Base-by-base conservation (phyloP, 495 filamentous ascomycete genomes). In the Penicillium herquei region DNA sequence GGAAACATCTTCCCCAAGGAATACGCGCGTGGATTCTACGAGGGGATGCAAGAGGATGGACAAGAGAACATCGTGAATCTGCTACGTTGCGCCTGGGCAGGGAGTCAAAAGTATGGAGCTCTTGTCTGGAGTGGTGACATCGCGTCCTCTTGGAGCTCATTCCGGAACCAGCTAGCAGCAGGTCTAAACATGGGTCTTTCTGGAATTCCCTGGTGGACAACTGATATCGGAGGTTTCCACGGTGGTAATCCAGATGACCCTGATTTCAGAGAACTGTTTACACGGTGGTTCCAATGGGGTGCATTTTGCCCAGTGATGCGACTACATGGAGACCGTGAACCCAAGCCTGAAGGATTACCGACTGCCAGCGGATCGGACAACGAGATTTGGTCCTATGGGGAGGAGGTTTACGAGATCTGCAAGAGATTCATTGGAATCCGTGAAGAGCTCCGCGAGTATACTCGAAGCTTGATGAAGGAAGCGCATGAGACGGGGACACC, bases 281-380 rank as follows among this genome's bases (percentile, higher is more conserved):
- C 78, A 5, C 71, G 82, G 2, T 85, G 82, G 82, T 85, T 84
- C 63, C 81, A 84, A 55, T 84, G 80, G 79, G 81, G 80, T 2
- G 63, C 80, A 1, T 85, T 83, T 64, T 84, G 79, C 54, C 81
- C 81, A 31, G 82, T 84, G 6, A 82, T 85, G 73, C 70, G 81
- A 9, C 65, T 84, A 16, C 82, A 85, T 56, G 81, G 81, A 16
- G 79, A 83, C 63, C 75, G 82, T n/a, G 76, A 82, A 54, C 81
- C 81, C 8, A 70, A 75, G 56, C 72, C 70, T 14, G 70, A 61
- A n/a, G 63, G 62, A 37, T 6, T 10, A 37, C 69, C 70, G 7
- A 73, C 70, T 10, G 64, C 74, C 11, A 64, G 65, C 12, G 81
- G 79, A 2, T 76, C 78, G 2, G 51, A 70, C 11, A 85, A 85